phyloP scores from a whole-genome alignment of 1,139 yeast species.

The Tardiomyces digboiensis region DNA sequence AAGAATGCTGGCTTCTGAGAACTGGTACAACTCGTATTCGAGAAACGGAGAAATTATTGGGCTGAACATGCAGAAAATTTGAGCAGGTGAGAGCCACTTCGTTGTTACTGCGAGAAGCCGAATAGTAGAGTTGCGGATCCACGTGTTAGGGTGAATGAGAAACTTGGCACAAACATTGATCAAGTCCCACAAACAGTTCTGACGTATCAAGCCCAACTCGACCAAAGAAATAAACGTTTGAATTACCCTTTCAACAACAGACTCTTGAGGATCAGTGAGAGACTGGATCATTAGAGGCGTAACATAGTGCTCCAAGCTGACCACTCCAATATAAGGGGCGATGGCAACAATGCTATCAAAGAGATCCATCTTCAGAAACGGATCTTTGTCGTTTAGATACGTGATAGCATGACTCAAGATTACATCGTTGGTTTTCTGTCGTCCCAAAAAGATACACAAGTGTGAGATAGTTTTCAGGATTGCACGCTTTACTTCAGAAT shows the following conservation, averaged over 20 bases:
- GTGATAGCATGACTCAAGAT: conserved; percentile 87
- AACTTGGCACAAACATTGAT: conserved; percentile 40
- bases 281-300: conserved; percentile 80
- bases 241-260: conserved; percentile 68
- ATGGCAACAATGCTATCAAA: conserved; percentile 69
- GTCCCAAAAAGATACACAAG: conserved; percentile 74
- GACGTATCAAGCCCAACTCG: conserved; percentile 44
- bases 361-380: conserved; percentile 59
- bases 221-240: conserved; percentile 52
- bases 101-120: conserved; percentile 54
- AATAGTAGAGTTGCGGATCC: conserved; percentile 69
- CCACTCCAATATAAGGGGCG: conserved; percentile 71
- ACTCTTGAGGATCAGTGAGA: conserved; percentile 71
- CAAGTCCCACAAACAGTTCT: conserved; percentile 42
- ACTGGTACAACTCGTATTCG: conserved; percentile 61
- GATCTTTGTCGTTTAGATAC: conserved; percentile 71
- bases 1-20: conserved; percentile 54
- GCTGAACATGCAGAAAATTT: conserved; percentile 69
- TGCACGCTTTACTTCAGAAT: conserved; percentile 58
- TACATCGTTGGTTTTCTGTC: conserved; percentile 79
- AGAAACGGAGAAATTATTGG: conserved; percentile 76
- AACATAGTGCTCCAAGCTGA: conserved; percentile 80
- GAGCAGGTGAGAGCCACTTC: conserved; percentile 60
- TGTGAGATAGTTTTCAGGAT: conserved; percentile 61
- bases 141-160: conserved; percentile 75